Conservation (phyloP, 2,329 filamentous ascomycete genomes). For the Ceratocystis colombiana region DNA sequence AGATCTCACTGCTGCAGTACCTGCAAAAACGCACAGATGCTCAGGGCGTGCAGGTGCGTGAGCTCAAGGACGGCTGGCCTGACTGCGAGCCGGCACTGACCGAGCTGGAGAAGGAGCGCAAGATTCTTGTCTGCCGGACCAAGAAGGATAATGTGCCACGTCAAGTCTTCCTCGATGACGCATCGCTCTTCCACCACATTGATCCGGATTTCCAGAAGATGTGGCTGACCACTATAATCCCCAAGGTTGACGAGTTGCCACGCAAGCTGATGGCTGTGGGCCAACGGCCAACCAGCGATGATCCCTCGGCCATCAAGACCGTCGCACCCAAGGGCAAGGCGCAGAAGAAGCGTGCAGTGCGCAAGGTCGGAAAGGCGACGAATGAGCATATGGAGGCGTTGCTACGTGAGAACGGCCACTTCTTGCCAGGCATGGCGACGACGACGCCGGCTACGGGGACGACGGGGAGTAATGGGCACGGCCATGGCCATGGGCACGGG, state of each 20-base stretch:
- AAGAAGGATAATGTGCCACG: slow-evolving; percentile 84
- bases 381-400: slow-evolving; percentile 80
- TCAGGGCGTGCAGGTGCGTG: slow-evolving; percentile 71
- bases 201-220: slow-evolving; percentile 74
- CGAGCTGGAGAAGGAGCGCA: slow-evolving; percentile 64
- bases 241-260: slow-evolving; percentile 64
- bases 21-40: slow-evolving; percentile 75
- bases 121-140: slow-evolving; percentile 74
- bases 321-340: slow-evolving; percentile 52
- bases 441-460: neutral
- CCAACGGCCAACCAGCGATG: slow-evolving; percentile 74
- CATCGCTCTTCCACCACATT: slow-evolving; percentile 62
- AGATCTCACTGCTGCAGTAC: slow-evolving; percentile 65
- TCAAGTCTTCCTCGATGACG: slow-evolving; percentile 82
- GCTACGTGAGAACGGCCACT: slow-evolving; percentile 58
- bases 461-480: slow-evolving; percentile 34
- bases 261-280: slow-evolving; percentile 66
- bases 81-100: slow-evolving; percentile 71
- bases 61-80: slow-evolving; percentile 93
- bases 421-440: slow-evolving; percentile 23
- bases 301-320: slow-evolving; percentile 45
- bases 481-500: slow-evolving; percentile 29
- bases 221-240: slow-evolving; percentile 74
- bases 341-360: slow-evolving; percentile 57
- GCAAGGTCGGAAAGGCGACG: slow-evolving; percentile 68